Conservation (phyloP, 108 stramenopile species). For the Nitzschia sp. region DNA sequence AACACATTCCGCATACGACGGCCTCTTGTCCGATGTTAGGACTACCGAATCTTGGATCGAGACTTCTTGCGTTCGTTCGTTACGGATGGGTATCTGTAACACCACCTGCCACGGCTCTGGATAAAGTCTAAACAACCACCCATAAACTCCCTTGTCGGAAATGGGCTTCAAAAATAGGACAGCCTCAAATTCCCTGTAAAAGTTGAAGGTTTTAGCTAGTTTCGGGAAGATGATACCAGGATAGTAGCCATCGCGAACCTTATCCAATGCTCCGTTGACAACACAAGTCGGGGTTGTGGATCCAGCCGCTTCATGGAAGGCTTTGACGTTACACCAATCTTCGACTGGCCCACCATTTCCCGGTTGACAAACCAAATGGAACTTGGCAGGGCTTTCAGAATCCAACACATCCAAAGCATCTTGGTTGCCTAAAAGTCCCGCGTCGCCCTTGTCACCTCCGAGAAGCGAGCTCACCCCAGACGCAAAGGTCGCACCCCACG, state of each 20-base stretch:
- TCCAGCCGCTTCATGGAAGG: slow-evolving; percentile 34
- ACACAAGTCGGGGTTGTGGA: slow-evolving; percentile 39
- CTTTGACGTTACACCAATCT: slow-evolving; percentile 89
- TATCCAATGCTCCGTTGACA: slow-evolving; percentile 89
- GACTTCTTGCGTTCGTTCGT: slow-evolving; percentile 4
- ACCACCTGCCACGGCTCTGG: slow-evolving; percentile 83
- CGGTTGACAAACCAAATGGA: slow-evolving; percentile 75
- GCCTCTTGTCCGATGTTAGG: slow-evolving; percentile 27
- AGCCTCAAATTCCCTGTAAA: slow-evolving; percentile 69
- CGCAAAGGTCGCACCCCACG: slow-evolving; percentile 81
- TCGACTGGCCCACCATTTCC: slow-evolving; percentile 91
- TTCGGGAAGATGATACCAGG: slow-evolving; percentile 79
- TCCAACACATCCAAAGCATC: slow-evolving; percentile 56
- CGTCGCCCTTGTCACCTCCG: slow-evolving; percentile 59
- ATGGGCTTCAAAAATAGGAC: slow-evolving; percentile 73
- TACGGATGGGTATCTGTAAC: slow-evolving; percentile 44
- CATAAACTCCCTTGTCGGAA: slow-evolving; percentile 75
- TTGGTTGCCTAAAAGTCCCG: slow-evolving; percentile 71
- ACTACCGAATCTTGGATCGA: slow-evolving; percentile 42
- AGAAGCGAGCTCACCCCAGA: slow-evolving; percentile 55
- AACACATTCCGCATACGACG: slow-evolving; percentile 39
- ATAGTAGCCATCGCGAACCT: slow-evolving; percentile 85
- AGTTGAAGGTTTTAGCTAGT: slow-evolving; percentile 73
- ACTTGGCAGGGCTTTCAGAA: slow-evolving; percentile 24
- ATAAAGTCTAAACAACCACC: slow-evolving; percentile 74